These are phyloP conservation scores for Nothopassalora personata DNA, from an alignment of 2,329 filamentous ascomycete species.

Conservation along the genomic window DNA sequence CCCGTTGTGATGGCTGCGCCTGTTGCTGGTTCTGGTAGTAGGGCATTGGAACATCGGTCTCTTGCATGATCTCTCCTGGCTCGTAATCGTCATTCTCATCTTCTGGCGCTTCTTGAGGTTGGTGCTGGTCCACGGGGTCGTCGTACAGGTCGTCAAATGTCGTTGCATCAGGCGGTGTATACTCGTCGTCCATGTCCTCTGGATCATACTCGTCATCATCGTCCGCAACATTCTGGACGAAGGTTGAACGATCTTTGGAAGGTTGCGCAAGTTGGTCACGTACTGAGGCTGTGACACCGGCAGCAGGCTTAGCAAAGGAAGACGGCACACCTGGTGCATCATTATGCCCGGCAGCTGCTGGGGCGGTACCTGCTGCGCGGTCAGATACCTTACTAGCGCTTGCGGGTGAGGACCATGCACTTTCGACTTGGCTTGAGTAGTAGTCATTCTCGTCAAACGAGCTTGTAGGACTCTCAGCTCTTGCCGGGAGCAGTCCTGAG, in stretches of 20 bases:
- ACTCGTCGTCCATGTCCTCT: slow-evolving; percentile 31
- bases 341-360: slow-evolving; percentile 22
- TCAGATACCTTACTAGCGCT: slow-evolving; percentile 39
- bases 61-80: slow-evolving; percentile 32
- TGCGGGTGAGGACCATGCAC: slow-evolving; percentile 64
- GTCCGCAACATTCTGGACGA: slow-evolving; percentile 6
- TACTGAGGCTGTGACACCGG: slow-evolving; percentile 13
- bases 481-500: slow-evolving; percentile 53
- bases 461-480: slow-evolving; percentile 53
- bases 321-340: slow-evolving; percentile 12
- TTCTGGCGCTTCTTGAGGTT: slow-evolving; percentile 18
- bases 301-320: slow-evolving; percentile 11
- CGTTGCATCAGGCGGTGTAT: slow-evolving; percentile 29
- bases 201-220: slow-evolving; percentile 21
- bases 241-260: slow-evolving; percentile 10
- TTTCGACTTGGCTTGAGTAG: slow-evolving; percentile 77
- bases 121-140: slow-evolving; percentile 14
- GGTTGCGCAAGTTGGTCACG: slow-evolving; percentile 8
- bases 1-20: slow-evolving; percentile 39
- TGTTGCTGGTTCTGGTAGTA: slow-evolving; percentile 13
- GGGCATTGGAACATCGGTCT: slow-evolving; percentile 19
- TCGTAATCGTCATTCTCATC: slow-evolving; percentile 35
- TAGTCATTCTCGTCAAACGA: slow-evolving; percentile 92
- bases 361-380: slow-evolving; percentile 38
- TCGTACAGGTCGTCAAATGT: slow-evolving; percentile 21